phyloP scores from a whole-genome alignment of 2,329 filamentous ascomycete species.

The Aspergillus udagawae region DNA sequence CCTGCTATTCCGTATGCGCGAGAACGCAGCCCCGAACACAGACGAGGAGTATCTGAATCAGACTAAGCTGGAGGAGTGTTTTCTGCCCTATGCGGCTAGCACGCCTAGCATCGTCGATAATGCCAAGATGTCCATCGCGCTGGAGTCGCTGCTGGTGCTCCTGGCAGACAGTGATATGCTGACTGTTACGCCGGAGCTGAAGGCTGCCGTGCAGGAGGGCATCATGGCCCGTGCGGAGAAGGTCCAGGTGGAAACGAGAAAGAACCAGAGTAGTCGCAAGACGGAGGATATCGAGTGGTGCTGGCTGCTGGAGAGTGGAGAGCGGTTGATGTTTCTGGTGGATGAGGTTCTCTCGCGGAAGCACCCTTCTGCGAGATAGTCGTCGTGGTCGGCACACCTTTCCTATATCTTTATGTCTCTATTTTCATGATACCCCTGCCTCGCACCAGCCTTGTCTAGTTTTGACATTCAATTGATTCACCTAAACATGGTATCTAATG shows the following conservation, averaged over 20 bases:
- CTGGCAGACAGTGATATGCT: constrained; percentile 37
- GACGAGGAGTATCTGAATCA: constrained; percentile 46
- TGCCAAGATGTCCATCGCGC: constrained; percentile 64
- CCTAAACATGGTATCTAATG: neutral
- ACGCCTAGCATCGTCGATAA: constrained; percentile 62
- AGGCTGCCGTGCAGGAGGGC: constrained; percentile 48
- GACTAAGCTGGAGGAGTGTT: constrained; percentile 54
- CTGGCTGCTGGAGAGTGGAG: constrained; percentile 40
- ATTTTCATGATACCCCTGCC: neutral
- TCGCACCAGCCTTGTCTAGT: neutral
- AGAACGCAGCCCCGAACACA: constrained; percentile 36
- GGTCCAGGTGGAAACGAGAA: constrained; percentile 43
- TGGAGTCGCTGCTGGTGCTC: constrained; percentile 62
- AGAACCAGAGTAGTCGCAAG: constrained; percentile 37
- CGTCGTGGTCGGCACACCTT: neutral
- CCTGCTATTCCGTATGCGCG: constrained; percentile 49
- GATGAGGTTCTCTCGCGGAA: constrained; percentile 23
- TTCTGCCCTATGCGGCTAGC: constrained; percentile 62
- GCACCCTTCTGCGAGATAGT: neutral
- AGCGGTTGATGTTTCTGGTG: constrained; percentile 36
- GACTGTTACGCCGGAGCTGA: constrained; percentile 35
- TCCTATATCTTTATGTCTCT: neutral
- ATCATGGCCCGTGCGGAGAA: constrained; percentile 49
- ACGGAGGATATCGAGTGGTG: constrained; percentile 33
- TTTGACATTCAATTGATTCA: neutral